Evolutionary conservation across 1,284 basidiomycete genomes (phyloP), one percentile per base, ranked within the genome.

Genomic region (Coniferiporia sulphurascens): DNA sequence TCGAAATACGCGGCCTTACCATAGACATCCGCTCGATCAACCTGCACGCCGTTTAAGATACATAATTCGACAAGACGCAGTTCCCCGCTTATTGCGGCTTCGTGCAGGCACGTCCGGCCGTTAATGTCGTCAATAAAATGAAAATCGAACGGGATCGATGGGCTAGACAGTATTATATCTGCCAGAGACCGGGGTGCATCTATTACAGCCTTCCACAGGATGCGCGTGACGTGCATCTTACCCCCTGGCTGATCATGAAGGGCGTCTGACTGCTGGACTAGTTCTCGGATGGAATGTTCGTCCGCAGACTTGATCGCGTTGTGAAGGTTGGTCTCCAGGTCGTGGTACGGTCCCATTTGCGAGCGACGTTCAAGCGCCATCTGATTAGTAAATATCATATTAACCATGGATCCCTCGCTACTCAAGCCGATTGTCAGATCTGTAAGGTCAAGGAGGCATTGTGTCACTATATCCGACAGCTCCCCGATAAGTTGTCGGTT

Each of bases 401-500:
- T 70, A 64, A 74, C 64, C 62, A 76, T 58, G 68, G 71, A 61
- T 34, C 85, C 85, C 67, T 92, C 88, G 62, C 90, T 83, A 65
- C 81, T 84, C 52, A 89, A 76, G 8, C 88, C 88, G 10, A 87
- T 83, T 3, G 88, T 86, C 12, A 91, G 80, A 69, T 95, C 91
- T 46, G 95, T 94, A 54, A 98, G 83, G 69, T 99, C 93, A 32
- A 98, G 78, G 32, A 98, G 80, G 71, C 96, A 98, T 50, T 93
- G 87, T 0, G 97, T 90, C 12, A 98, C 96, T 6, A 93, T 92
- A 69, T 99, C 95, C 48, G 95, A 92, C 50, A 99, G 81, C 70
- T 98, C 95, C 52, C 95, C 91, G 62, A 99, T 96, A 68, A 98
- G 91, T 78, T 98, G 95, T 74, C 97, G 83, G 71, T 98, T 97